Evolutionary conservation across 768 basidiomycete genomes (phyloP).

Genomic region (Sarcodon aspratus): DNA sequence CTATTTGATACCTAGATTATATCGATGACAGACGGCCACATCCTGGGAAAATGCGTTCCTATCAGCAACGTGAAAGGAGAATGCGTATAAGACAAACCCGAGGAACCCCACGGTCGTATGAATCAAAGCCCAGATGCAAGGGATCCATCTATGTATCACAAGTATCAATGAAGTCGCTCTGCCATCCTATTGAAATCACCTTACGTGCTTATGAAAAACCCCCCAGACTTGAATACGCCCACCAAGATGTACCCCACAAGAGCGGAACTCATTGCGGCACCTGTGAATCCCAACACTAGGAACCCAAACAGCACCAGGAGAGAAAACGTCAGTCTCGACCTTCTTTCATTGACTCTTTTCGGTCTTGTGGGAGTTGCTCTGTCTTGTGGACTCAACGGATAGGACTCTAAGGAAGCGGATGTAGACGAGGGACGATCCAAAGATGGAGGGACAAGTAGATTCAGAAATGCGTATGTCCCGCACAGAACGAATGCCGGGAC

Average conservation of each 20-base stretch:
- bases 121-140: conserved; percentile 29
- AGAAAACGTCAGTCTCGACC: conserved; percentile 27
- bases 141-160: conserved; percentile 23
- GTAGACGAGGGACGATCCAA: conserved; percentile 1
- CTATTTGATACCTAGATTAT: conserved; percentile 16
- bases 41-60: conserved; percentile 12
- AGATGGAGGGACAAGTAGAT: conserved; percentile 26
- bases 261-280: conserved; percentile 27
- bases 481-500: conserved; percentile 27
- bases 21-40: conserved; percentile 33
- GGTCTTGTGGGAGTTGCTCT: background rate
- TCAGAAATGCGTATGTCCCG: conserved; percentile 30
- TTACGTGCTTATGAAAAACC: conserved; percentile 30
- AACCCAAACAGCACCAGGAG: conserved; percentile 28
- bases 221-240: conserved; percentile 24
- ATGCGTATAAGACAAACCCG: conserved; percentile 15
- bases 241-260: conserved; percentile 26
- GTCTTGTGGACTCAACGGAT: background rate
- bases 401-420: background rate
- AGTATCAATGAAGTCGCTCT: background rate
- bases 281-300: conserved; percentile 19
- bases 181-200: conserved; percentile 3
- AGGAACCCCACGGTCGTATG: conserved; percentile 28
- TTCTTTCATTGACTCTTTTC: conserved; percentile 17
- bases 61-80: background rate